phyloP scores from a whole-genome alignment of 495 filamentous ascomycete genomes.

The Penicillium malachiteum region DNA sequence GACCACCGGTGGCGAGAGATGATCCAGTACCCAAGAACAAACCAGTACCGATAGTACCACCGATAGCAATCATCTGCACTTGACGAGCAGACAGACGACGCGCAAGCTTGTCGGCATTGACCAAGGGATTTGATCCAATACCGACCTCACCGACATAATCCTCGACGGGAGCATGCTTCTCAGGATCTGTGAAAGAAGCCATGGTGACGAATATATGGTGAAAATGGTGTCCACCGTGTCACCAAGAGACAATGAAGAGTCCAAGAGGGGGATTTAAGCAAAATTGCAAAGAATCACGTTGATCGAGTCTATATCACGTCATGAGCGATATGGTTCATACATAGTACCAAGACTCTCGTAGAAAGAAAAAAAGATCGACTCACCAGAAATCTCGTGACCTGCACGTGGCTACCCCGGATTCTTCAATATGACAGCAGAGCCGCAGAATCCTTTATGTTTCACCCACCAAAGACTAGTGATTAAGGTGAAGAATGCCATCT shows the following conservation, averaged over 20 bases:
- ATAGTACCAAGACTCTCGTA: neutral
- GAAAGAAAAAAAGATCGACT: neutral
- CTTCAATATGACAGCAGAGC: neutral
- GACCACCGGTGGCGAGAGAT: conserved; percentile 58
- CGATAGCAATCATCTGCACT: conserved; percentile 63
- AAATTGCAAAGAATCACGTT: neutral
- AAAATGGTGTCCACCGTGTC: neutral
- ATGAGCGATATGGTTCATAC: neutral
- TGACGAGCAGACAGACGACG: conserved; percentile 47
- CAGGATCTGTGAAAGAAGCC: conserved; percentile 18
- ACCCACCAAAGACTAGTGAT: conserved; percentile 1
- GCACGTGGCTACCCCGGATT: conserved; percentile 11
- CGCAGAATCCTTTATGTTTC: neutral
- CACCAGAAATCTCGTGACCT: conserved; percentile 9
- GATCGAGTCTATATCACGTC: neutral
- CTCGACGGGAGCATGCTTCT: conserved; percentile 24
- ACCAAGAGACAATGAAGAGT: neutral
- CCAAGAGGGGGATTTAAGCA: neutral
- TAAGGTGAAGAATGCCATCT: neutral
- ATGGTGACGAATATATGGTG: conserved; percentile 1
- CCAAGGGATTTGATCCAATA: conserved; percentile 9
- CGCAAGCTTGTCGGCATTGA: conserved; percentile 35
- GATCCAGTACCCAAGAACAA: conserved; percentile 62
- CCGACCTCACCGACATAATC: conserved; percentile 6
- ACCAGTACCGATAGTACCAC: conserved; percentile 65